Conservation (phyloP, 306 rosid species). For the Fragaria iinumae region DNA sequence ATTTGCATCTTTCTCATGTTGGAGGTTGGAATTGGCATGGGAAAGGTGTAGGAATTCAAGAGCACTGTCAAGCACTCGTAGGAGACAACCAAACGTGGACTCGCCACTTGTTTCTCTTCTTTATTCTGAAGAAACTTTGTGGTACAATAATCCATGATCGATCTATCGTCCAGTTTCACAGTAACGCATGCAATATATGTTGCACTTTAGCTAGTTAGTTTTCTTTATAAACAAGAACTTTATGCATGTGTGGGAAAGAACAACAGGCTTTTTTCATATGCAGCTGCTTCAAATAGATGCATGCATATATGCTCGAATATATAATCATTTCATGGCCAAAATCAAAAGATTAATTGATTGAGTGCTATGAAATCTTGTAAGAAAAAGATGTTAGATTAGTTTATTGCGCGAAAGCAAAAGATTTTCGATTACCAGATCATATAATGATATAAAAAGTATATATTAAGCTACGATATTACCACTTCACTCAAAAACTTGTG, state of each 20-base stretch:
- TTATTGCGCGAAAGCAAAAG: not conserved
- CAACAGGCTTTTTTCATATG: not conserved
- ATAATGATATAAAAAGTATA: too few species aligned
- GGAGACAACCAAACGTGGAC: slow-evolving; percentile 43
- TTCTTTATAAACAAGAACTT: not conserved
- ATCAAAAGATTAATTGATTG: not conserved
- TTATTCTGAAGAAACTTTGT: not conserved
- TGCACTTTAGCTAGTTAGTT: not conserved
- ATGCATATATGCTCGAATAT: not conserved
- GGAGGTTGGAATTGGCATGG: not conserved
- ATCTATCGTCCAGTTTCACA: not conserved
- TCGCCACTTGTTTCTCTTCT: not conserved
- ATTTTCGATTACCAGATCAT: too few species aligned
- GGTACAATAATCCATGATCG: not conserved
- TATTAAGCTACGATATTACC: not conserved
- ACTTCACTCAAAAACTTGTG: not conserved
- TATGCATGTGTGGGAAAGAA: not conserved
- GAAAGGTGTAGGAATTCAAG: slow-evolving; percentile 6
- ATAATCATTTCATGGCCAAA: not conserved
- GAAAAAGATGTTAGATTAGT: not conserved
- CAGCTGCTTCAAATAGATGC: not conserved
- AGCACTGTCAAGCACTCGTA: slow-evolving; percentile 30
- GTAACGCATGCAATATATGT: not conserved
- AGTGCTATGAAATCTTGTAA: too few species aligned
- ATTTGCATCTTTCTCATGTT: slow-evolving; percentile 1